Base-by-base conservation (phyloP, 345 rosid species). In the Abelmoschus esculentus region DNA sequence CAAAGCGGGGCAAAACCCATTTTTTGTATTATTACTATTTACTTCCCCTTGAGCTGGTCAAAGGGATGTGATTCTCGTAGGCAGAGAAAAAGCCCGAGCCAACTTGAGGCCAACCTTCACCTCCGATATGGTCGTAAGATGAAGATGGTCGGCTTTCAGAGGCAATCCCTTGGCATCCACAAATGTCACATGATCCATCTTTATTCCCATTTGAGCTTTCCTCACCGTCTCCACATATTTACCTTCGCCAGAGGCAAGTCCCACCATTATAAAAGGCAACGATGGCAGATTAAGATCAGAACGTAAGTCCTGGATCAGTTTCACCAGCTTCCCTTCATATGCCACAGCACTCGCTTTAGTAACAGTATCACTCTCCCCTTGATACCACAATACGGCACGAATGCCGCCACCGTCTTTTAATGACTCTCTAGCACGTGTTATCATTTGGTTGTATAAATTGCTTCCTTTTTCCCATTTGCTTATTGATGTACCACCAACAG, bases 341-440 rank as follows among this genome's bases (percentile, higher is more conserved):
- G 77, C 64, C 12, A 71, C 83, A 6, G 89, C 90, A 71, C 86
- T 89, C 3, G 73, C 78, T 56, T 65, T 70, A 40, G n/a, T 72
- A 26, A 26, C 59, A 10, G 96, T 73, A 74, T 89, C 97, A 13
- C 88, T 81, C 82, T 91, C 97, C 18, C 98, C 98, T 74, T 91
- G 97, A 73, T 79, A 93, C 98, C 98, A 89, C 69, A 93, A 79
- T 73, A 91, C 74, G 59, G 80, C 85, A 78, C 75, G 71, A 36
- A 84, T 80, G 54, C 74, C 77, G 13, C 85, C 88, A 2, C 91
- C 86, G 3, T 68, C 72, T 42, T 66, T 81, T 36, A 76, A 72
- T 34, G 84, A 78, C 61, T 67, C 85, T n/a, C 32, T 78, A 0
- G 86, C 86, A 9, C 96, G 79, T 71, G 56, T 62, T 42, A 91